Conservation (phyloP, 108 stramenopile genomes). For the Pseudonitzschia multistriata region DNA sequence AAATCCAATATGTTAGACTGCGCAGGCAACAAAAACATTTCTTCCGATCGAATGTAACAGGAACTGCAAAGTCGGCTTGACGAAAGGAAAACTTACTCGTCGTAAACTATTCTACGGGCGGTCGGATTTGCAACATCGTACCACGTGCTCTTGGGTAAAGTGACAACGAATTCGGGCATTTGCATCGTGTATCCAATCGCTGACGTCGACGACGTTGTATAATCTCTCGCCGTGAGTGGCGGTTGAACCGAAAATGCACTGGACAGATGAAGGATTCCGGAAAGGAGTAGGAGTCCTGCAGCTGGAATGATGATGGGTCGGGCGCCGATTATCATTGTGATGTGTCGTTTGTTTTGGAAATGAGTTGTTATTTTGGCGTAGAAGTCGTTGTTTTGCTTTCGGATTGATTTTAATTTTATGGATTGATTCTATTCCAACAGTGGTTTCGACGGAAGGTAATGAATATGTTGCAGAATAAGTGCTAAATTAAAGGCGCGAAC, state of each 20-base stretch:
- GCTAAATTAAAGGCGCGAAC: neutral
- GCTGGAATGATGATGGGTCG: neutral
- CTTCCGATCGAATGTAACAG: neutral
- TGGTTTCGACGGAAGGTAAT: too few relatives aligned
- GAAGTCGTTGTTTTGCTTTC: neutral
- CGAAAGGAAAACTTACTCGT: conserved; percentile 35
- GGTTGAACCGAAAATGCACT: conserved; percentile 2
- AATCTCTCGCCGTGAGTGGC: neutral
- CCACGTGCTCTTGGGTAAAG: conserved; percentile 34
- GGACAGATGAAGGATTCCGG: neutral
- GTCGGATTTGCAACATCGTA: conserved; percentile 33
- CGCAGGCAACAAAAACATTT: neutral
- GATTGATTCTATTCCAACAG: neutral
- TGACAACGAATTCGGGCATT: conserved; percentile 16
- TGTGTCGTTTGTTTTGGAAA: neutral
- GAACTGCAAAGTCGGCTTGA: neutral
- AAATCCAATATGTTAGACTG: neutral
- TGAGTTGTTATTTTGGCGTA: neutral
- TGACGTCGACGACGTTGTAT: neutral
- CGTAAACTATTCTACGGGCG: conserved; percentile 25
- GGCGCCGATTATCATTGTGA: neutral
- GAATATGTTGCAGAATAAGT: neutral
- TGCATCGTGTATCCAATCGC: conserved; percentile 22
- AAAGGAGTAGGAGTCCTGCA: neutral
- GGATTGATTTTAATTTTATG: neutral